Evolutionary conservation across 805 yeast species (phyloP).

Genomic region (Saccharomycopsis vini): DNA sequence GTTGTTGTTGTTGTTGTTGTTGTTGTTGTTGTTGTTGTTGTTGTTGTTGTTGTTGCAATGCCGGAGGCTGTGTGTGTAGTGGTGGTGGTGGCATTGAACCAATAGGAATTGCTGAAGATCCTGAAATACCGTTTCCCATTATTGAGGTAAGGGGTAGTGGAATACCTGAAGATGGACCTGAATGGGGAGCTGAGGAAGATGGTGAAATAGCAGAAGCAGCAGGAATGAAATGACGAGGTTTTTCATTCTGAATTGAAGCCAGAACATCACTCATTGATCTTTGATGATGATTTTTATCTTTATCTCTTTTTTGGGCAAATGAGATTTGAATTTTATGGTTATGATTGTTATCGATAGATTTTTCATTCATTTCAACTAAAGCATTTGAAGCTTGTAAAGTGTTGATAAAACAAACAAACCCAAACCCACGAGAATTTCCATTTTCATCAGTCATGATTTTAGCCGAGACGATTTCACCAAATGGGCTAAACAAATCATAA

Average conservation of each 20-base stretch:
- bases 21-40: neutral
- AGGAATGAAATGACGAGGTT: no score
- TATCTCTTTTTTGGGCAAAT: conserved; percentile 46
- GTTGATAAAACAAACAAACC: conserved; percentile 81
- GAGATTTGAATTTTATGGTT: conserved; percentile 57
- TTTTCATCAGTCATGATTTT: conserved; percentile 79
- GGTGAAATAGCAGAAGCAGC: no score
- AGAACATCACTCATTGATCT: no score
- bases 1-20: neutral
- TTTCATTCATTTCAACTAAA: conserved; percentile 53
- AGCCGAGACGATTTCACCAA: conserved; percentile 32
- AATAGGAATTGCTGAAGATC: neutral
- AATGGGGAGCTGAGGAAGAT: no score
- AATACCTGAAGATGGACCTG: no score
- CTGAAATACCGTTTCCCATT: conserved; percentile 32
- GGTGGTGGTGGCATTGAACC: neutral
- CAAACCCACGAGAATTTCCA: conserved; percentile 86
- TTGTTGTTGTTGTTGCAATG: neutral
- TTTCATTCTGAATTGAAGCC: no score
- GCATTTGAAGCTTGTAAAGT: conserved; percentile 83
- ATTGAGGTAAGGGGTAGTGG: no score
- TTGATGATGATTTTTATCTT: neutral
- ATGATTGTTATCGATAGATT: conserved; percentile 41
- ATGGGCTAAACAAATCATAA: conserved; percentile 32
- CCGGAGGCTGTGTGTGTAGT: neutral